Conservation (phyloP, 2,329 filamentous ascomycete species). For the Pezicula carpinea region DNA sequence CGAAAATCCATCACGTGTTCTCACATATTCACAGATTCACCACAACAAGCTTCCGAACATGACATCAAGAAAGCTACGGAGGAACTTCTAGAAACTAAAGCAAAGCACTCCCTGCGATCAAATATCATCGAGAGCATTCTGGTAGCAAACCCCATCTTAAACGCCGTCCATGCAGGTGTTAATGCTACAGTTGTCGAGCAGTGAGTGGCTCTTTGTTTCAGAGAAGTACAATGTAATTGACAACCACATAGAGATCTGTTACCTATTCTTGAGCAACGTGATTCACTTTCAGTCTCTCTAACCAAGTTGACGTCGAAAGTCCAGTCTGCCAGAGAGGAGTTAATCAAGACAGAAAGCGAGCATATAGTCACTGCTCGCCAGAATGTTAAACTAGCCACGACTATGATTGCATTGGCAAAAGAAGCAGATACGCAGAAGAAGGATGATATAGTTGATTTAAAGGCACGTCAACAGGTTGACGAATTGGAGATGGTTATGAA, state of each 20-base stretch:
- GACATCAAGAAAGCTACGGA: conserved; percentile 55
- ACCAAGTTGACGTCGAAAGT: conserved; percentile 53
- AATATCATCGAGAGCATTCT: conserved; percentile 65
- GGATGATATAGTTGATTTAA: conserved; percentile 49
- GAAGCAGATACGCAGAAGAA: conserved; percentile 48
- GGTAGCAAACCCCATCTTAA: conserved; percentile 69
- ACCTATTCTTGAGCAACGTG: conserved; percentile 61
- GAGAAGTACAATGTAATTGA: conserved; percentile 7
- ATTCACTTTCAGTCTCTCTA: conserved; percentile 59
- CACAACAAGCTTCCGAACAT: conserved; percentile 38
- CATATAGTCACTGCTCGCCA: conserved; percentile 49
- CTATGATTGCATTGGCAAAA: conserved; percentile 59
- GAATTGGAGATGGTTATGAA: conserved; percentile 55
- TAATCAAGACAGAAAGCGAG: conserved; percentile 54
- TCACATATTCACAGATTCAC: conserved; percentile 17
- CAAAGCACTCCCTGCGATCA: conserved; percentile 64
- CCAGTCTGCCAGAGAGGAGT: conserved; percentile 43
- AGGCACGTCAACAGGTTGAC: conserved; percentile 50
- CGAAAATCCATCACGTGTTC: conserved; percentile 10
- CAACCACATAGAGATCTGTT: conserved; percentile 41
- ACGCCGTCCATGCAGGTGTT: conserved; percentile 67
- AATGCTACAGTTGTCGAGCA: conserved; percentile 62
- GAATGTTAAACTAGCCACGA: conserved; percentile 59
- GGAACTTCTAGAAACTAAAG: conserved; percentile 62
- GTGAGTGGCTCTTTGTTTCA: conserved; percentile 37